phyloP scores from a whole-genome alignment of 768 basidiomycete genomes.

The Baorangia bicolor region DNA sequence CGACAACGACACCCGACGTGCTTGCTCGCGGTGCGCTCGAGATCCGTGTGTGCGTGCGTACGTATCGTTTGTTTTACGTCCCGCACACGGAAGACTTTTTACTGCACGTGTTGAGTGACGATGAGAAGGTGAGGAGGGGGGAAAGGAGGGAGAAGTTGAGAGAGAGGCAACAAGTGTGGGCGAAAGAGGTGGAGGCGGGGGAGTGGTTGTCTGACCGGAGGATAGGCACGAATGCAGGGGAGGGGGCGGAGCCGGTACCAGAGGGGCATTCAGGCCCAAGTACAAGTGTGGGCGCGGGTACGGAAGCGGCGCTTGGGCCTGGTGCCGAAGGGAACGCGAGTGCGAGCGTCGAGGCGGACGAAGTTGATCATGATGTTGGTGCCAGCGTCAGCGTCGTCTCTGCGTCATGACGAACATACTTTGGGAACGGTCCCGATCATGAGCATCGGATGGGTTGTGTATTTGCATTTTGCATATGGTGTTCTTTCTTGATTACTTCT shows the following conservation, averaged over 20 bases:
- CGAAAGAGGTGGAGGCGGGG: slow-evolving; percentile 10
- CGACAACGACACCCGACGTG: slow-evolving; percentile 41
- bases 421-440: neutral
- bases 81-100: slow-evolving; percentile 25
- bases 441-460: neutral
- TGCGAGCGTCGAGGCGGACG: neutral
- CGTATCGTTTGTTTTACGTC: slow-evolving; percentile 25
- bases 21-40: slow-evolving; percentile 63
- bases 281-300: too few relatives aligned
- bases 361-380: neutral
- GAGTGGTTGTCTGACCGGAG: slow-evolving; percentile 8
- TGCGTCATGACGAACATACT: slow-evolving; percentile 3
- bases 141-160: neutral
- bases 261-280: neutral
- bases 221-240: neutral
- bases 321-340: neutral
- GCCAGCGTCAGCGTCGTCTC: neutral
- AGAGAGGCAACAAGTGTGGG: slow-evolving; percentile 12
- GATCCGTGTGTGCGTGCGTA: slow-evolving; percentile 67
- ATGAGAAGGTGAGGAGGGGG: neutral
- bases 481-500: neutral
- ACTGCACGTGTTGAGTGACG: slow-evolving; percentile 3
- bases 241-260: neutral
- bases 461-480: neutral
- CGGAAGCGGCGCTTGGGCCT: neutral